Base-by-base conservation (phyloP, 257 asterid species). In the Lantana camara region DNA sequence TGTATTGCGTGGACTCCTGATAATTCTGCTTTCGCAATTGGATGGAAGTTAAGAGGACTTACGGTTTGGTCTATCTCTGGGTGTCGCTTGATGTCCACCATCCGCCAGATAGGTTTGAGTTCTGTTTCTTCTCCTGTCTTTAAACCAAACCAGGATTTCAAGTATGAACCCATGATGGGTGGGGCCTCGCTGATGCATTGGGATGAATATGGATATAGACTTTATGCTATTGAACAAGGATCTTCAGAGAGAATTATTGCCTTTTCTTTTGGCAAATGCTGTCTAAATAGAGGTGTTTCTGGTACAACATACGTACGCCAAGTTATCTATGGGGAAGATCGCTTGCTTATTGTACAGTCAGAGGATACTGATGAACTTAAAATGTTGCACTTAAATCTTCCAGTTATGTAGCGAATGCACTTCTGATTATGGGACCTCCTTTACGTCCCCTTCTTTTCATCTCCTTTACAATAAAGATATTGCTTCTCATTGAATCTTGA, bases 61-160 rank as follows among this genome's bases (percentile, higher is more conserved):
- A 72, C 94, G 24, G 99, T 94, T 77, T 94, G 99, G 99, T 94
- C 99, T 66, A 93, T 94, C 60, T 94, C 99, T 55, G 99, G 99
- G 23, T 94, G 99, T 78, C 95, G 99, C 52, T 86, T 94, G 87
- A 94, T 88, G 99, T 88, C 96, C 69, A 88, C 99, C 50, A 81
- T 88, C 72, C 95, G 98, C 49, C 99, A 90, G 74, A 88, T 90
- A 77, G 90, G 98, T 73, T 67, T 88, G 83, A 82, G 83, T 75
- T 90, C 97, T 53, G 90, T 75, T 60, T 88, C 99, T 71, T 94
- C 99, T 66, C 99, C 99, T 27, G 88, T 84, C 65, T 74, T 61
- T 71, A 90, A 94, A 77, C 83, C 88, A 66, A 90, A 74, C 66
- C 95, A 82, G 85, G 99, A 86, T 65, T 58, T 80, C 67, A 90